Evolutionary conservation across 805 yeast species (phyloP).

Genomic region (Candida vaughaniae): DNA sequence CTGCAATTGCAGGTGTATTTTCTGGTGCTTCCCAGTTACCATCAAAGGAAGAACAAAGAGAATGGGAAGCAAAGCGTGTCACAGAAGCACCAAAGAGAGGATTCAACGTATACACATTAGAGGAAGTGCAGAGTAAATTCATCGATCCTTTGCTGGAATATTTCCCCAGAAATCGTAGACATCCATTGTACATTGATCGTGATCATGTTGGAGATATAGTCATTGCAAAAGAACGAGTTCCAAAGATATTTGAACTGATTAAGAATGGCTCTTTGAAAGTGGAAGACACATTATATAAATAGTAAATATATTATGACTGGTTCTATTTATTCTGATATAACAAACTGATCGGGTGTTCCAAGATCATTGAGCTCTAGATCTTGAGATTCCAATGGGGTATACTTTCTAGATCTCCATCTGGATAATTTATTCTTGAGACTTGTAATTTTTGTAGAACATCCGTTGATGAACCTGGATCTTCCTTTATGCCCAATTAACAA

Average conservation of each 20-base stretch:
- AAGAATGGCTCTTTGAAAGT: constrained; percentile 19
- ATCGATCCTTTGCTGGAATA: constrained; percentile 24
- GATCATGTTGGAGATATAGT: constrained; percentile 24
- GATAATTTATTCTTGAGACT: not conserved
- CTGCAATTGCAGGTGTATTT: constrained; percentile 62
- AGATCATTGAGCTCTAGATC: not conserved
- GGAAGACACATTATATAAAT: constrained; percentile 16
- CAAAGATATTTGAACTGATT: constrained; percentile 23
- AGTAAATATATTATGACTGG: not conserved
- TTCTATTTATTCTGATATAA: not conserved
- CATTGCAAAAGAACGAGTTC: constrained; percentile 17
- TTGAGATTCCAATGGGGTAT: not conserved
- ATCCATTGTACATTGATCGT: constrained; percentile 27
- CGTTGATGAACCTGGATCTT: not conserved
- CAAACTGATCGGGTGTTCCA: not conserved
- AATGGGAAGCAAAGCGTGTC: constrained; percentile 30
- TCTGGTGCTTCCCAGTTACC: constrained; percentile 40
- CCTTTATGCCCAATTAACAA: constrained; percentile 29
- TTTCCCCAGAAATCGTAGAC: constrained; percentile 27
- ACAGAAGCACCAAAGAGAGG: constrained; percentile 20
- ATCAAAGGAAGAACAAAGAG: constrained; percentile 33
- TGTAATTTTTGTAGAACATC: not conserved
- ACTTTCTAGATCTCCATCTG: not conserved
- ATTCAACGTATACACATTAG: constrained; percentile 36
- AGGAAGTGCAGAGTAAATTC: constrained; percentile 21